phyloP scores from a whole-genome alignment of 148 eudicot species.

The Drosera capensis region DNA sequence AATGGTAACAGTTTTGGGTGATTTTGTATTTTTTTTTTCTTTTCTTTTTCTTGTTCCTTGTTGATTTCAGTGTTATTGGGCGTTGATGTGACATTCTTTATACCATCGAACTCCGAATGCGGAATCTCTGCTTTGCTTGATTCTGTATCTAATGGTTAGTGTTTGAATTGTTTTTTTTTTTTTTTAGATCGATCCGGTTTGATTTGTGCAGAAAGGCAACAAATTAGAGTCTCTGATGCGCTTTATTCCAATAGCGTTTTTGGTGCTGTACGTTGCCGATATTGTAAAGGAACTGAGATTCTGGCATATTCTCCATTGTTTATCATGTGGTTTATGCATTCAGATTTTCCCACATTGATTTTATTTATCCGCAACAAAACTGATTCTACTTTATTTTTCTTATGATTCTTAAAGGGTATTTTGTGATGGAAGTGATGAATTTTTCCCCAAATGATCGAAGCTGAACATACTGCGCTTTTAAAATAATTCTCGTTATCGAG shows the following conservation, averaged over 20 bases:
- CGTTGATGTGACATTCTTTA: not conserved
- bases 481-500: conserved; percentile 4
- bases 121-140: not conserved
- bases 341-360: conserved; percentile 21
- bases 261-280: conserved; percentile 39
- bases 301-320: conserved; percentile 16
- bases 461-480: conserved; percentile 17
- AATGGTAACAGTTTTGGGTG: too few species aligned
- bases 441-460: conserved; percentile 24
- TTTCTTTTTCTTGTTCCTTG: too few species aligned
- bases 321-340: conserved; percentile 12
- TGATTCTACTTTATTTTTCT: too few species aligned
- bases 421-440: conserved; percentile 16
- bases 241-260: conserved; percentile 13
- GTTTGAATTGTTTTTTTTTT: not conserved
- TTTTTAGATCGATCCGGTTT: not conserved
- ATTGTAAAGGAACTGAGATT: conserved; percentile 15
- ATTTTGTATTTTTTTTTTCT: too few species aligned
- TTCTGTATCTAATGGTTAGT: not conserved
- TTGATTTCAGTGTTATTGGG: too few species aligned
- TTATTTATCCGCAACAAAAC: too few species aligned
- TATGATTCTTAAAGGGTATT: not conserved
- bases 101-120: conserved; percentile 1
- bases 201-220: conserved; percentile 15
- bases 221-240: conserved; percentile 37